Conservation (phyloP, 768 basidiomycete genomes). For the Podaxis sp. region DNA sequence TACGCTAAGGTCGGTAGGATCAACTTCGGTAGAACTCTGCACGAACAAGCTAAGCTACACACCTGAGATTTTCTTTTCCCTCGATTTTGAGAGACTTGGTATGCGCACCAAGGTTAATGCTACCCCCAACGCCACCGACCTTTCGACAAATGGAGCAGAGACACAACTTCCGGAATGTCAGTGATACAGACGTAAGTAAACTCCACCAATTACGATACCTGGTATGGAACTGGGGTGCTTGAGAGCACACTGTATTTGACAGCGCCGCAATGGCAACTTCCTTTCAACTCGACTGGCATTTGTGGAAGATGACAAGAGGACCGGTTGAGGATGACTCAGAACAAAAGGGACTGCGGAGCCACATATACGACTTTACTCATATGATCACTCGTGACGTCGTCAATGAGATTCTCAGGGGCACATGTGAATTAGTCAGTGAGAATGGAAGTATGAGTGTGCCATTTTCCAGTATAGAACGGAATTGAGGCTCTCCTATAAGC, state of each 20-base stretch:
- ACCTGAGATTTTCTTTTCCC: constrained; percentile 58
- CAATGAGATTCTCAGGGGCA: not conserved
- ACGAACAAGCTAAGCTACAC: not conserved
- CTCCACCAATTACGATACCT: constrained; percentile 33
- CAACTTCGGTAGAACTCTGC: not conserved
- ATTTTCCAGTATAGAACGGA: too few species aligned
- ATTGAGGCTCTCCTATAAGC: too few species aligned
- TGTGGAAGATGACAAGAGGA: not conserved
- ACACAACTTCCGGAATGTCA: constrained; percentile 41
- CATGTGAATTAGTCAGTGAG: not conserved
- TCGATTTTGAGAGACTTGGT: constrained; percentile 49
- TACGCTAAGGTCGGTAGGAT: constrained; percentile 30
- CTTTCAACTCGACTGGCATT: constrained; percentile 59
- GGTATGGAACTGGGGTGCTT: constrained; percentile 63
- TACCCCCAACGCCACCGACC: constrained; percentile 62
- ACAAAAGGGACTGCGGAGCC: not conserved
- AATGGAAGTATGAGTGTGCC: too few species aligned
- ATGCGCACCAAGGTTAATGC: constrained; percentile 63
- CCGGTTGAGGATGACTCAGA: not conserved
- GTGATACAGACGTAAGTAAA: not conserved
- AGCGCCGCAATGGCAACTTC: constrained; percentile 54
- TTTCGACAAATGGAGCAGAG: constrained; percentile 71
- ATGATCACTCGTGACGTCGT: not conserved
- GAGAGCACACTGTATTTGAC: constrained; percentile 46
- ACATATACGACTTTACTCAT: not conserved